Percentiles rank a stretch among this genome's conserved stretches.
phyloP scores from a whole-genome alignment of 2,329 filamentous ascomycete species.

The Pseudopithomyces chartarum region DNA sequence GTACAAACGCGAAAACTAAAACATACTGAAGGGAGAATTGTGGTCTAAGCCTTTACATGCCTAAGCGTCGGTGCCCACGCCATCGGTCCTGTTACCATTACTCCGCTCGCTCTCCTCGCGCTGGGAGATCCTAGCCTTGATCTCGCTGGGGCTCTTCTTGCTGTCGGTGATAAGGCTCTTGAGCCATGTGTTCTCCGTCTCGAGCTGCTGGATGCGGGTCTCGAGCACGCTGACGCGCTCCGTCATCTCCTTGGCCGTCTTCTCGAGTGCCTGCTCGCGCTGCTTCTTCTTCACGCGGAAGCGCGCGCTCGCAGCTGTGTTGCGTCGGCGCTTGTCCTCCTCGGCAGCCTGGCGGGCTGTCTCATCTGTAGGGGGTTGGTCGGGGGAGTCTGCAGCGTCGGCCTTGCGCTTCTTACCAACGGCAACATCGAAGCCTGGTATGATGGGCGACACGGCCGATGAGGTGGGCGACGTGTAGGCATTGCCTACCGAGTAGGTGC shows the following conservation, averaged over 20 bases:
- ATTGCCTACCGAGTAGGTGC: conserved; percentile 18
- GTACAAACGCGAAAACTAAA: not conserved
- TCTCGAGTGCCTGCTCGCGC: conserved; percentile 57
- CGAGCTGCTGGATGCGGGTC: conserved; percentile 54
- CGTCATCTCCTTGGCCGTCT: conserved; percentile 57
- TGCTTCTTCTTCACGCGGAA: conserved; percentile 63
- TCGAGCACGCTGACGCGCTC: conserved; percentile 54
- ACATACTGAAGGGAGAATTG: conserved; percentile 19
- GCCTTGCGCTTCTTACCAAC: conserved; percentile 54
- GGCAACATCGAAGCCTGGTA: conserved; percentile 32
- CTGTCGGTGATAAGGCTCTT: conserved; percentile 56
- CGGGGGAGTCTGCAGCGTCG: conserved; percentile 36
- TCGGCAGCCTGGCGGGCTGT: conserved; percentile 53
- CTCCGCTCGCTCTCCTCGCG: conserved; percentile 42
- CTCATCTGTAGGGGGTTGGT: conserved; percentile 50
- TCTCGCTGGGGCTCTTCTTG: conserved; percentile 36
- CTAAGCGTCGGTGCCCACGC: conserved; percentile 41
- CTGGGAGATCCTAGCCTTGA: conserved; percentile 41
- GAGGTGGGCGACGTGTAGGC: conserved; percentile 34
- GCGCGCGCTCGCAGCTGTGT: conserved; percentile 58
- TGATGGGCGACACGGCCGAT: conserved; percentile 34
- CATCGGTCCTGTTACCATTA: conserved; percentile 43
- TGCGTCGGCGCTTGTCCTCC: conserved; percentile 59
- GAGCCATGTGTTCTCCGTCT: conserved; percentile 60
- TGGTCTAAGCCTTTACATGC: conserved; percentile 36